Base-by-base conservation (phyloP, 805 yeast genomes). In the Nematodospora valgi region DNA sequence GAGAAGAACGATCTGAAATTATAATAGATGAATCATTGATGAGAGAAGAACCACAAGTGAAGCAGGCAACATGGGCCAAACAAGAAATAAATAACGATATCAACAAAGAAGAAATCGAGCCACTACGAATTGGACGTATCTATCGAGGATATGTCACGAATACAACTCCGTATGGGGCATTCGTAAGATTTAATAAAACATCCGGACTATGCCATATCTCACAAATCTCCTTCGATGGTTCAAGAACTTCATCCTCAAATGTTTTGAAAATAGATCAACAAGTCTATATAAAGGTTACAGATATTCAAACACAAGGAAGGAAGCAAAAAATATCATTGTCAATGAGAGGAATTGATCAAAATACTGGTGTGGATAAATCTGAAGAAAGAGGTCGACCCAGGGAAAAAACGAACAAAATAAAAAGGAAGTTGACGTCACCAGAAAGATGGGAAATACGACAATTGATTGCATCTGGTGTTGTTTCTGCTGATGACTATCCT, bases 401-500 rank as follows among this genome's bases (percentile, higher is more conserved):
- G 24, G 42, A 23, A 34, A 34, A 43, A 51, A 47, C 30, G 25
- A 37, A 34, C 22, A 28, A 23, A 64, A 58, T 41, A 60, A 56
- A 53, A 29, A 38, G 69, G 41, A 68, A 85, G 34, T 55, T 82
- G 23, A 82, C 94, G 0, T 83, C 94, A 0, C 94, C 94, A 0
- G 98, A 89, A 57, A 60, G 87, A 37, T 89, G 96, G 95, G 97
- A 91, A 52, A 70, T 86, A 34, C 68, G 84, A 22, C 96, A 89
- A 52, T 61, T 89, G 29, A 84, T 83, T 17, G 80, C 91, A 0
- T 76, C 91, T 4, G 95, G 95, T 2, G 89, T 76, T 0, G 75
- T 78, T 0, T 67, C 78, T 4, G 74, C 82, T 1, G 69, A 76
- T 3, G 89, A 82, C 42, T 79, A 80, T 49, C 88, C 88, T 1